Evolutionary conservation across 805 yeast genomes (phyloP), one percentile per base, ranked within the genome.

Genomic region (Zygoascus bituminiphila): DNA sequence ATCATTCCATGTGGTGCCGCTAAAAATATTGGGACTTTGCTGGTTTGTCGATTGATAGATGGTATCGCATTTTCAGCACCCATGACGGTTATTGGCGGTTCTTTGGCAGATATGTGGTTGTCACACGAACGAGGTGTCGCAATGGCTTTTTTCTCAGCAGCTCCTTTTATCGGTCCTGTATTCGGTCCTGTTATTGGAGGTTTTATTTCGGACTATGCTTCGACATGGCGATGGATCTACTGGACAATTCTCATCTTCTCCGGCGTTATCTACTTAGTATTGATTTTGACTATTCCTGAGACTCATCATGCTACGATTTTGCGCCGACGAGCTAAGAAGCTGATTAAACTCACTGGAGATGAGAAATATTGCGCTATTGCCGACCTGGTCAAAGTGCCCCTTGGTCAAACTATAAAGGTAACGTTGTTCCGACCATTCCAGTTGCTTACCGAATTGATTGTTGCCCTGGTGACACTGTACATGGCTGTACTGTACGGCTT

Each of bases 61-160:
- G 93, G 93, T 0, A 72, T 84, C 41, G 81, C 81, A 55, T 88
- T 88, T 3, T 80, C 87, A 45, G 82, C 85, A 2, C 84, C 88
- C 37, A 68, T 85, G 54, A 78, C 82, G 52, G 82, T 84, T 26
- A 87, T 88, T 8, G 88, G 89, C 31, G 94, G 93, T 19, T 74
- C 84, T 0, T 68, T 85, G 41, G 79, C 87, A 9, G 95, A 85
- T 62, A 70, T 84, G 49, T 85, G 79, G 69, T 68, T 68, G 17
- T 78, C 79, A 50, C 64, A 71, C 47, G 74, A 78, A 38, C 77
- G 88, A 47, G 85, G 86, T 26, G 65, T 73, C 8, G 88, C 93
- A 1, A 75, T 85, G 77, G 77, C 86, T 2, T 64, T 81, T 4
- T 84, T 76, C 57, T 73, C 85, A 0, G 67, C 82, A 15, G 73